Evolutionary conservation across 2,329 filamentous ascomycete species (phyloP), one percentile per base, ranked within the genome.

Genomic region (Colletotrichum salicis): DNA sequence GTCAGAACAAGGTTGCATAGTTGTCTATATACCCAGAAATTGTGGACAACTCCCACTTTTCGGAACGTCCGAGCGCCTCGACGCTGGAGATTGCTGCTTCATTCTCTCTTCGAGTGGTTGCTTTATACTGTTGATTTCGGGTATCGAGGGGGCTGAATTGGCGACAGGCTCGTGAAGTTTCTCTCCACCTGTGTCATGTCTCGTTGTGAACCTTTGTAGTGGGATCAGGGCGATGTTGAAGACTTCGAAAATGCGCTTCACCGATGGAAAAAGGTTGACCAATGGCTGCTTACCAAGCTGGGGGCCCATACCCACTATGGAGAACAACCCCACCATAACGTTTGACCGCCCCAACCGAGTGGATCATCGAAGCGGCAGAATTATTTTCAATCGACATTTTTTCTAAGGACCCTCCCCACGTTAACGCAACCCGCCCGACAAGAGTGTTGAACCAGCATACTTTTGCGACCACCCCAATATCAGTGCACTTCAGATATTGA

Each of bases 321-420:
- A 8, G 5, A 7, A 41, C 1, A 7, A 27, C 48, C 15, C 51
- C 19, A 48, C 27, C 13, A 3, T 13, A 2, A 12, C 8, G 2
- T 2, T 31, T 71, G 45, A 72, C 70, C 70, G 70, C 70, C 35
- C 33, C 60, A 1, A 0, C 2, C 5, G 48, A 19, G 52, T 65
- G 55, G 57, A 31, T 55, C 35, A 13, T 22, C 8, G 15, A 72
- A 48, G 54, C 68, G 70, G 69, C 70, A 73, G 71, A 74, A 63
- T 69, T 73, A 66, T 67, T 57, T 66, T 70, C 52, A 63, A 66
- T 56, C 63, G 59, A 63, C 58, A 52, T 65, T 61, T 65, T 60
- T 61, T 51, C 48, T 27, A 13, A 8, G 51, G 35, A 45, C 59
- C 41, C 52, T 58, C 54, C 70, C 37, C 69, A 70, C 55, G 64